These are phyloP conservation scores for Apiosordaria backusii DNA, from an alignment of 495 filamentous ascomycete genomes.

Conservation along the genomic window DNA sequence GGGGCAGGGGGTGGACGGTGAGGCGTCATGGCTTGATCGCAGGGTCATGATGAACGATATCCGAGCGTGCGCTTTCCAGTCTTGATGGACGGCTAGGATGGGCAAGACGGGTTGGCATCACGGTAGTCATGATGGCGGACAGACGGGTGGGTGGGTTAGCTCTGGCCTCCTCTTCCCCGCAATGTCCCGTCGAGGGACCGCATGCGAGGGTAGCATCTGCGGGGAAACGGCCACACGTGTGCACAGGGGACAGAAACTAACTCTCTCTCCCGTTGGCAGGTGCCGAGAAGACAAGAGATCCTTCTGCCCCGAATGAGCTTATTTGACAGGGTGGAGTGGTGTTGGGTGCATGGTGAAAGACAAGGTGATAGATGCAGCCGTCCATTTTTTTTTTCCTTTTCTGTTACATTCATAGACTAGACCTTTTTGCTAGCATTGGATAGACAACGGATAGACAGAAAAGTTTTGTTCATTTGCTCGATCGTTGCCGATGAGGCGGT, in stretches of 20 bases:
- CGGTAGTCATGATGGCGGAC: too few relatives aligned
- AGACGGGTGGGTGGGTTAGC: too few relatives aligned
- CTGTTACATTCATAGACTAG: neutral
- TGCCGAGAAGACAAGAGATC: neutral
- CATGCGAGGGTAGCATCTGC: conserved; percentile 15
- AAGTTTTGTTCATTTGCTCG: too few relatives aligned
- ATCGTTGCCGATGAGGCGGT: too few relatives aligned
- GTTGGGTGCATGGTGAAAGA: neutral
- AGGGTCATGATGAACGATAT: too few relatives aligned
- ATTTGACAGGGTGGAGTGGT: conserved; percentile 1
- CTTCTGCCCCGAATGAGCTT: neutral
- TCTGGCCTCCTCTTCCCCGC: conserved; percentile 18
- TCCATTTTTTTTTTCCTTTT: neutral
- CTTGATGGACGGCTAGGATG: neutral
- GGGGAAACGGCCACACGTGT: neutral
- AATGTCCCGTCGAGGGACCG: conserved; percentile 4
- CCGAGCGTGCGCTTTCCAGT: too few relatives aligned
- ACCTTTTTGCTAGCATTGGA: neutral
- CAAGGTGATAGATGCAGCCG: neutral
- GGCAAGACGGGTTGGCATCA: neutral
- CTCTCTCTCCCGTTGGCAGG: neutral
- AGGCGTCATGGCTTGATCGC: neutral
- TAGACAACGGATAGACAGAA: neutral
- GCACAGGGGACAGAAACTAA: too few relatives aligned
- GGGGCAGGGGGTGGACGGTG: too few relatives aligned